Percentiles rank a stretch among this genome's conserved stretches.
These are phyloP conservation scores for Kuraishia piskuri DNA, from an alignment of 805 yeast species.

Conservation along the genomic window DNA sequence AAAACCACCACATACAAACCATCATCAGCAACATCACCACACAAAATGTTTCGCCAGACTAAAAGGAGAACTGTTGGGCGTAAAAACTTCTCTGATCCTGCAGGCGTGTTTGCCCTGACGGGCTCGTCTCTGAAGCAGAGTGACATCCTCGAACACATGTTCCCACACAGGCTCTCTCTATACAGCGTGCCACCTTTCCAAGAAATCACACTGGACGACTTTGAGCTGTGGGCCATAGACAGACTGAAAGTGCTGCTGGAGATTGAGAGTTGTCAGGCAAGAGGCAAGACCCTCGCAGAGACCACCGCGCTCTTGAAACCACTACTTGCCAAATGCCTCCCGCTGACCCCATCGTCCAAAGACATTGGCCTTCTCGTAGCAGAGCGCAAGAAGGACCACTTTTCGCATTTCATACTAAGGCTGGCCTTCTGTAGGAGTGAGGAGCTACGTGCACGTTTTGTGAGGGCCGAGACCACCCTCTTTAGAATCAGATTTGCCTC, in stretches of 20 bases:
- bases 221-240: slow-evolving; percentile 94
- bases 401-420: slow-evolving; percentile 82
- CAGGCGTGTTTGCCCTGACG: slow-evolving; percentile 11
- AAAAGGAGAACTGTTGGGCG: slow-evolving; percentile 71
- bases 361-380: slow-evolving; percentile 31
- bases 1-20: no score
- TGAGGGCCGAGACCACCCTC: slow-evolving; percentile 64
- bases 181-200: slow-evolving; percentile 71
- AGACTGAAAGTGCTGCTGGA: slow-evolving; percentile 76
- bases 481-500: slow-evolving; percentile 66
- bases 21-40: background rate
- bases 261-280: slow-evolving; percentile 64
- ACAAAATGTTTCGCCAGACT: slow-evolving; percentile 58
- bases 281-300: slow-evolving; percentile 58
- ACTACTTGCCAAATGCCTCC: slow-evolving; percentile 52
- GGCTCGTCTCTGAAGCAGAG: slow-evolving; percentile 23
- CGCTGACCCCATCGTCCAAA: slow-evolving; percentile 41
- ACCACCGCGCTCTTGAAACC: slow-evolving; percentile 60
- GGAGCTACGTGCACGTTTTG: slow-evolving; percentile 73
- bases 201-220: slow-evolving; percentile 86
- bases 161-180: slow-evolving; percentile 60
- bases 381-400: slow-evolving; percentile 83
- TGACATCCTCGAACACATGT: slow-evolving; percentile 28
- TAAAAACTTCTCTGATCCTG: slow-evolving; percentile 38
- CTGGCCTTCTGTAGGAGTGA: slow-evolving; percentile 84